These are phyloP conservation scores for Leccinum pellstonianum DNA, from an alignment of 768 basidiomycete genomes.

Conservation along the genomic window DNA sequence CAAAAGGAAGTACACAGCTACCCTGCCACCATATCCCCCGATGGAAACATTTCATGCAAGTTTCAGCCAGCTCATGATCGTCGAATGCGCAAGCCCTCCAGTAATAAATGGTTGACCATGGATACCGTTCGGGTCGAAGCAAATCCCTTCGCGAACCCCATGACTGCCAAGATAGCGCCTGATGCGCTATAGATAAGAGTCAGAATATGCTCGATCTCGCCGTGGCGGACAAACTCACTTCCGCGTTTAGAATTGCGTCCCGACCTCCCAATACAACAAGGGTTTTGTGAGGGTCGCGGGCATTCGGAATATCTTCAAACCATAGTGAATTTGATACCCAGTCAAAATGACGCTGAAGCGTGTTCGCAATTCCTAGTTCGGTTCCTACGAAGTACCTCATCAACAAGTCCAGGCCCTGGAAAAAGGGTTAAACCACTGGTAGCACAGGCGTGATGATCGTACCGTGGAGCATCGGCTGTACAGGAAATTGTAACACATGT, in stretches of 20 bases:
- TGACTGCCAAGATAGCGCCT: conserved; percentile 73
- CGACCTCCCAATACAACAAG: conserved; percentile 80
- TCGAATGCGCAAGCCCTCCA: conserved; percentile 49
- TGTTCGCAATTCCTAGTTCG: conserved; percentile 85
- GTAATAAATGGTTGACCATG: conserved; percentile 63
- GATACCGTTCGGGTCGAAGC: conserved; percentile 58
- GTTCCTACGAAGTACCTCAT: conserved; percentile 87
- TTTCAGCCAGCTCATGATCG: conserved; percentile 64
- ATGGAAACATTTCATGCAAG: conserved; percentile 13
- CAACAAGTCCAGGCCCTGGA: conserved; percentile 71
- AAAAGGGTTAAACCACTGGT: conserved; percentile 7
- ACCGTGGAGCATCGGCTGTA: conserved; percentile 70
- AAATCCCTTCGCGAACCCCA: conserved; percentile 64
- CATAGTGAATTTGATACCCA: conserved; percentile 88
- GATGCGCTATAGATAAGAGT: conserved; percentile 50
- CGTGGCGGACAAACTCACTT: conserved; percentile 40
- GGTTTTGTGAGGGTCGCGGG: conserved; percentile 60
- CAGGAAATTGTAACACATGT: conserved; percentile 89
- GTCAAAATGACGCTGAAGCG: conserved; percentile 79
- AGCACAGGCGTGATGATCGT: conserved; percentile 16
- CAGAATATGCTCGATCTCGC: background rate
- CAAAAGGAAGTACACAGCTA: conserved; percentile 6
- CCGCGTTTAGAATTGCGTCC: conserved; percentile 75
- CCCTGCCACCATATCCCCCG: background rate
- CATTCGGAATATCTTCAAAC: conserved; percentile 87